A percentile compares a stretch with the other conserved stretches of the same genome.
These are phyloP conservation scores for Metschnikowia peoriensis DNA, from an alignment of 805 yeast genomes.

Conservation along the genomic window DNA sequence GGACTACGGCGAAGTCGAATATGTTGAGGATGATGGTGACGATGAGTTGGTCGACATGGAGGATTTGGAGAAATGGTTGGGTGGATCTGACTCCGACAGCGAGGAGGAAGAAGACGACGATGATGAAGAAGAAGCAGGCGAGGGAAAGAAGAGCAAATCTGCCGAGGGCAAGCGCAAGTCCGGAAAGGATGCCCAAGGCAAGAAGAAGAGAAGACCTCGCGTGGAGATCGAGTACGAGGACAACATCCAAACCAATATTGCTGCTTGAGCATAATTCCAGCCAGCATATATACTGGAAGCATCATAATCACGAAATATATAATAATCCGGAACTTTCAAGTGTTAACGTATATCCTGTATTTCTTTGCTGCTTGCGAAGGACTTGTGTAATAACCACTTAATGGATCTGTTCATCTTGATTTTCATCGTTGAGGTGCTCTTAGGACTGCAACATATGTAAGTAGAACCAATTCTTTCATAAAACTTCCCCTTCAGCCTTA, in stretches of 20 bases:
- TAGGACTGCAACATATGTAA: too few relatives aligned
- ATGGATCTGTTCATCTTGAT: too few relatives aligned
- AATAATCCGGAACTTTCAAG: background rate
- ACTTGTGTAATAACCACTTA: too few relatives aligned
- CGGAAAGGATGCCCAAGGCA: slow-evolving; percentile 39
- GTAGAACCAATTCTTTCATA: too few relatives aligned
- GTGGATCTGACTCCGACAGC: slow-evolving; percentile 26
- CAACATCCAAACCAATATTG: slow-evolving; percentile 47
- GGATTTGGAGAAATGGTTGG: slow-evolving; percentile 88
- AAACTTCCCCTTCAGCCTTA: too few relatives aligned
- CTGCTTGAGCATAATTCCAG: slow-evolving; percentile 13
- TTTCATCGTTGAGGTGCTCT: too few relatives aligned
- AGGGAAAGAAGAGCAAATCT: slow-evolving; percentile 21
- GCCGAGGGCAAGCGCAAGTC: slow-evolving; percentile 21
- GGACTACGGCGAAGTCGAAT: slow-evolving; percentile 74
- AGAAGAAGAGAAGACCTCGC: slow-evolving; percentile 63
- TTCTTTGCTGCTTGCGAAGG: too few relatives aligned
- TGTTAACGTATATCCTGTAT: too few relatives aligned
- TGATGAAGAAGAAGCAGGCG: slow-evolving; percentile 32
- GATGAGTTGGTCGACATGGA: slow-evolving; percentile 90
- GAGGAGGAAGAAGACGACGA: slow-evolving; percentile 34
- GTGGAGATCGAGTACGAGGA: slow-evolving; percentile 85
- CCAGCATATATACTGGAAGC: background rate
- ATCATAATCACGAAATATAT: background rate
- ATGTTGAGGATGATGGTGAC: slow-evolving; percentile 87